These are phyloP conservation scores for Blastocystis sp. DNA, from an alignment of 352 stramenopile genomes.

Conservation along the genomic window DNA sequence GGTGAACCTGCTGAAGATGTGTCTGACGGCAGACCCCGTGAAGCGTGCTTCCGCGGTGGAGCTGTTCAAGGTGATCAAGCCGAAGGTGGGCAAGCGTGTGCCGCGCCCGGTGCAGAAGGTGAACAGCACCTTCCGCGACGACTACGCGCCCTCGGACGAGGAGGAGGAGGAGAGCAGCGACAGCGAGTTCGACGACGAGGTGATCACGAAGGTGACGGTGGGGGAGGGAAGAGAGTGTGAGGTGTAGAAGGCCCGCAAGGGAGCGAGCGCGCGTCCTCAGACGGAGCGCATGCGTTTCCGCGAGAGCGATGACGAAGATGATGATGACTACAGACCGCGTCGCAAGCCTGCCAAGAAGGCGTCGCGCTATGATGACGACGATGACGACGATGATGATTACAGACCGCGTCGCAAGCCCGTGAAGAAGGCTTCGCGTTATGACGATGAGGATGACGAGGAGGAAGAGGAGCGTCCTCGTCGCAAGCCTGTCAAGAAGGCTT, in stretches of 20 bases:
- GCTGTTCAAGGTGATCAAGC: constrained; percentile 67
- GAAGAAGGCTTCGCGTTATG: background rate
- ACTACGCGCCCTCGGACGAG: background rate
- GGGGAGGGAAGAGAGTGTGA: background rate
- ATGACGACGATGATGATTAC: background rate
- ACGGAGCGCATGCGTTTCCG: constrained; percentile 12
- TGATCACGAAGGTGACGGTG: background rate
- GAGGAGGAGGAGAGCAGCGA: background rate
- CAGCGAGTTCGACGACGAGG: constrained; percentile 18
- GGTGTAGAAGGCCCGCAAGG: background rate
- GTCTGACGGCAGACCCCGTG: constrained; percentile 78
- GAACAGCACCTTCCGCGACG: background rate
- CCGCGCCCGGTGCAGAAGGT: background rate
- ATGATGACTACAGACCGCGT: background rate
- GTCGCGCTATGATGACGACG: background rate
- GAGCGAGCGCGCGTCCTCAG: background rate
- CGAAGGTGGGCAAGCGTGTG: constrained; percentile 37
- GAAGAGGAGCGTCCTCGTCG: constrained; percentile 16
- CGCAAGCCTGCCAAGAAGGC: constrained; percentile 11
- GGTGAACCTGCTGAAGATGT: constrained; percentile 75
- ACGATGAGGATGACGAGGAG: constrained; percentile 39
- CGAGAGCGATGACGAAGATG: constrained; percentile 17
- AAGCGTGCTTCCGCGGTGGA: constrained; percentile 78
- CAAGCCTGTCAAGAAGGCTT: constrained; percentile 8
- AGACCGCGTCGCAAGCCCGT: background rate